Evolutionary conservation across 208 protist genomes (phyloP), one percentile per base, ranked within the genome.

Genomic region (Leptomonas seymouri): DNA sequence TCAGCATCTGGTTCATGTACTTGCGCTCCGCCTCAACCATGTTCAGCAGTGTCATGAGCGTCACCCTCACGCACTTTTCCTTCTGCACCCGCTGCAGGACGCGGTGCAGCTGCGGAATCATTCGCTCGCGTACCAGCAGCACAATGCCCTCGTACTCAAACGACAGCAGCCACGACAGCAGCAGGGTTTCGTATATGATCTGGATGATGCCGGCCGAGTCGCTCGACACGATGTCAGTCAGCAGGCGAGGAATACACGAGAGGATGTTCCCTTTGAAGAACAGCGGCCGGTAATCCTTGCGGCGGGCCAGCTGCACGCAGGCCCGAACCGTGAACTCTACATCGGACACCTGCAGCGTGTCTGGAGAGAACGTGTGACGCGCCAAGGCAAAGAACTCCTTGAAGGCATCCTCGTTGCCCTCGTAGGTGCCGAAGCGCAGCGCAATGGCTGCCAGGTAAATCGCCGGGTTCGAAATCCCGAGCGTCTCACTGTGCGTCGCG

Each of bases 41-140:
- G 76, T 95, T 97, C 73, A 78, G 79, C 12, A 97, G 78, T 27
- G 80, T 87, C 79, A 96, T 84, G 25, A 97, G 79, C n/a, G 91
- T 82, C 57, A 97, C 84, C 3, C 93, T 90, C 56, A 96, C 78
- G 65, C 91, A 97, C 82, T 97, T 97, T 71, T 97, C 93, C 77
- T 97, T 97, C 63, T 87, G 89, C 54, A 93, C 74, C n/a, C 89
- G 79, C 66, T 96, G 88, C 41, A 97, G 75, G 20, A 97, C 86
- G 49, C 86, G 85, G 77, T 95, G 90, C 31, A 96, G 72, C 66
- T 95, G 86, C 49, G 90, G 90, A 53, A 97, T 97, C 74, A 97
- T 93, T 28, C 78, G 72, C 36, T 86, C 61, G 39, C 85, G 51
- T 59, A 88, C 83, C 23, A 95, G 76, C 62, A 83, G 45, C 23